Evolutionary conservation across 306 rosid genomes (phyloP).

Genomic region (Acacia confusa): DNA sequence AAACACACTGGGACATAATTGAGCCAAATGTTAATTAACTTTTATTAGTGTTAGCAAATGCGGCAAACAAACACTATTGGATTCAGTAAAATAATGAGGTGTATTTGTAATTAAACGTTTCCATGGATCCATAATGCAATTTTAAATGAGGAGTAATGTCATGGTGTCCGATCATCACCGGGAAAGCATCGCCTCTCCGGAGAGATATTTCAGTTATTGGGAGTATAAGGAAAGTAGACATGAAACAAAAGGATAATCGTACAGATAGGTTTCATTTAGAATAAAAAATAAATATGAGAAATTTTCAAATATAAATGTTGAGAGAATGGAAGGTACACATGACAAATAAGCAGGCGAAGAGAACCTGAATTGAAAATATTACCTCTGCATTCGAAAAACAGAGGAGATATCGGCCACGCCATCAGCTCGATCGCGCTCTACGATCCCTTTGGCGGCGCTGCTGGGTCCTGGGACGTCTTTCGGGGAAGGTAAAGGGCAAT

Average conservation of each 20-base stretch:
- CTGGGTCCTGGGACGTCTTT: conserved; percentile 20
- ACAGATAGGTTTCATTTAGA: conserved; percentile 1
- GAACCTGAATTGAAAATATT: neutral
- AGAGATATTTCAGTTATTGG: neutral
- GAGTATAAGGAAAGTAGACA: neutral
- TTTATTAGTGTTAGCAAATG: neutral
- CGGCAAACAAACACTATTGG: neutral
- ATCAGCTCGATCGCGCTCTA: conserved; percentile 45
- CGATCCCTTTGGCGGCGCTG: conserved; percentile 19
- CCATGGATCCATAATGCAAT: neutral
- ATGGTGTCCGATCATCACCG: neutral
- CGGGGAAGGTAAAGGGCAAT: conserved; percentile 63
- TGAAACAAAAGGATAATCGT: neutral
- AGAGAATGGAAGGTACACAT: neutral
- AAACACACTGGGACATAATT: conserved; percentile 50
- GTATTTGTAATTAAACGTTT: neutral
- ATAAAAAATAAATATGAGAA: neutral
- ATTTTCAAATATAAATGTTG: neutral
- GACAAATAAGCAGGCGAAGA: neutral
- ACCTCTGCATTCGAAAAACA: conserved; percentile 54
- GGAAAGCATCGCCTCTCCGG: neutral
- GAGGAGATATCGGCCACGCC: conserved; percentile 24
- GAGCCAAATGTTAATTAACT: conserved; percentile 9
- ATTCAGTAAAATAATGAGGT: neutral
- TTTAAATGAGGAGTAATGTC: neutral